phyloP scores from a whole-genome alignment of 169 alveolate species.

The Eimeria maxima region DNA sequence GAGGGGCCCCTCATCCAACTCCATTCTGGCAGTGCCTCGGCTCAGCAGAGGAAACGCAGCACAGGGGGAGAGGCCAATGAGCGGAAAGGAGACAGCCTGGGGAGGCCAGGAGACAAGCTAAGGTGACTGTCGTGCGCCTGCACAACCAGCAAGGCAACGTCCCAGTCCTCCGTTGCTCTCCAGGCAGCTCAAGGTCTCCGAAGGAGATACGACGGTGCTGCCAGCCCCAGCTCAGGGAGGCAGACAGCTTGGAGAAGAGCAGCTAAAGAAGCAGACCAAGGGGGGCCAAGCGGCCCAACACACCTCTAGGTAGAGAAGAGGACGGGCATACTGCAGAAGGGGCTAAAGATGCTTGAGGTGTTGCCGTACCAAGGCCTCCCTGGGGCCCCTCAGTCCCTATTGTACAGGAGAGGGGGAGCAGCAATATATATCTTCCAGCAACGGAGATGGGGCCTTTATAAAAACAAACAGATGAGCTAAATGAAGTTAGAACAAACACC shows the following conservation, averaged over 20 bases:
- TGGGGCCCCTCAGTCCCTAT: constrained; percentile 44
- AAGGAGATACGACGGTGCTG: neutral
- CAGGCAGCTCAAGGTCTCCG: neutral
- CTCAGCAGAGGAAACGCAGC: neutral
- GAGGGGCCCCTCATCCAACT: constrained; percentile 45
- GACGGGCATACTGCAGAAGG: neutral
- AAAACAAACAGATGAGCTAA: neutral
- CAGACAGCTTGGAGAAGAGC: neutral
- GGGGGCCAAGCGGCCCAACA: neutral
- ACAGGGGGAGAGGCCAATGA: neutral
- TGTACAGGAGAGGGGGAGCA: neutral
- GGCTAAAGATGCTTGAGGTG: neutral
- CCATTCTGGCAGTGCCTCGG: neutral
- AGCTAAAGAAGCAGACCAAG: neutral
- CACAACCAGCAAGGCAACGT: neutral
- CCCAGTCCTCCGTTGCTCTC: neutral
- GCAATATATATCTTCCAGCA: neutral
- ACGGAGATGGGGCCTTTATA: neutral
- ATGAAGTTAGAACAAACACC: neutral
- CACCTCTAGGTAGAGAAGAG: neutral
- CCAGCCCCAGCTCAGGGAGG: neutral
- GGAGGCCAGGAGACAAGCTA: neutral
- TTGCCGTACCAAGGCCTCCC: neutral
- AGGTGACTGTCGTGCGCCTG: neutral
- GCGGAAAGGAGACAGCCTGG: neutral